Evolutionary conservation across 148 eudicot genomes (phyloP).

Genomic region (Vaccinium darrowii): DNA sequence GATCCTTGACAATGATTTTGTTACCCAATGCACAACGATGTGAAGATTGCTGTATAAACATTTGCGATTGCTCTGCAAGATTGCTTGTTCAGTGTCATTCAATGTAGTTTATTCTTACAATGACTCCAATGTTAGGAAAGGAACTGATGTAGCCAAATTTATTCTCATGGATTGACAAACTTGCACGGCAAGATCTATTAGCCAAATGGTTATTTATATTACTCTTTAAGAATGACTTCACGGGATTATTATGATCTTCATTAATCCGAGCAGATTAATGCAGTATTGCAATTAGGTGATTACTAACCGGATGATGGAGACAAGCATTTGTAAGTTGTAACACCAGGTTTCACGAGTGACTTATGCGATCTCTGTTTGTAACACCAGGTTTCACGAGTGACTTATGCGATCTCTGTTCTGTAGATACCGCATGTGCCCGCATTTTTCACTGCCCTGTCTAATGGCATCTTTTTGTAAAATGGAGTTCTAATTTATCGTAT

Average conservation of each 20-base stretch:
- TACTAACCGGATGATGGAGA: neutral
- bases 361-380: neutral
- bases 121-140: neutral
- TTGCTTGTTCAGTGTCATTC: neutral
- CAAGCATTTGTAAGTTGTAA: neutral
- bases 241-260: neutral
- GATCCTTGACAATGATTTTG: neutral
- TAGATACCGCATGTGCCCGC: too few species aligned
- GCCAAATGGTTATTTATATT: neutral
- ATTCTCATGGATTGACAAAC: neutral
- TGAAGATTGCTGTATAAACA: conserved; percentile 12
- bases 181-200: neutral
- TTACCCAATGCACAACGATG: conserved; percentile 2
- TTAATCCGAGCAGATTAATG: neutral
- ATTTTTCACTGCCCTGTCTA: too few species aligned
- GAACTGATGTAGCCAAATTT: conserved; percentile 14
- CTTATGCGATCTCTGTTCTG: neutral
- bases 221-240: neutral
- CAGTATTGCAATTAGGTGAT: neutral
- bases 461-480: too few species aligned
- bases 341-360: neutral
- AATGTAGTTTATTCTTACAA: conserved; percentile 2
- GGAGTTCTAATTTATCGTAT: neutral
- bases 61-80: neutral
- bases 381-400: neutral